Conservation (phyloP, 371 early-diverging fungal genomes). For the Haplosporangium sp. region DNA sequence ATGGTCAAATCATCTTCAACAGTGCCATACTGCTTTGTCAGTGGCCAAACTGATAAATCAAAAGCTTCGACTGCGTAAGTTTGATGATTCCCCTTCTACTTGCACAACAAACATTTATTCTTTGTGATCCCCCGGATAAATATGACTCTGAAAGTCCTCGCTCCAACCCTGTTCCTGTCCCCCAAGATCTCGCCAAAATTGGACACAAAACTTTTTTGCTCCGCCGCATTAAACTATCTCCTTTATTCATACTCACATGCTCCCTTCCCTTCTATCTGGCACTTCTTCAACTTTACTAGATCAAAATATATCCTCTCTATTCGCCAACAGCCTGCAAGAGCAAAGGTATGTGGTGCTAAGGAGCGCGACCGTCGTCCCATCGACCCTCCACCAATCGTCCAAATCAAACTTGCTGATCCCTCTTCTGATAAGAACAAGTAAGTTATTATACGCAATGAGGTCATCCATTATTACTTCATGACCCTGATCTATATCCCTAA, state of each 20-base stretch:
- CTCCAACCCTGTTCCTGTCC: no score
- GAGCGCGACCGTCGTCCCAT: constrained; percentile 90
- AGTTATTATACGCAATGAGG: no score
- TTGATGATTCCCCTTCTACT: not conserved
- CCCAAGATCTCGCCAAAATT: no score
- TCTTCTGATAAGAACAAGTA: constrained; percentile 43
- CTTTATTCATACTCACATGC: not conserved
- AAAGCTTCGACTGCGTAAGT: constrained; percentile 42
- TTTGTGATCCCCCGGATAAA: no score
- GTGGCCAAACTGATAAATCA: constrained; percentile 38
- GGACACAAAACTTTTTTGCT: no score
- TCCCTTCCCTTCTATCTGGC: not conserved
- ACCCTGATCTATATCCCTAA: no score
- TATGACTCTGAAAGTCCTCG: no score
- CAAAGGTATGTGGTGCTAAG: constrained; percentile 50
- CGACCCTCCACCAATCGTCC: constrained; percentile 95
- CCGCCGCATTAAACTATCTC: not conserved
- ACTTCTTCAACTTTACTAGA: constrained; percentile 1
- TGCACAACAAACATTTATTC: not conserved
- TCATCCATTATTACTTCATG: no score
- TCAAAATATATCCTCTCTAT: constrained; percentile 50
- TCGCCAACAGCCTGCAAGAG: constrained; percentile 46
- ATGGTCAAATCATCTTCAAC: constrained; percentile 54
- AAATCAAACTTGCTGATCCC: constrained; percentile 75
- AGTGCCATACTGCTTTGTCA: constrained; percentile 52